Evolutionary conservation across 140 eudicot genomes (phyloP).

Genomic region (Ambrosia hybrid): DNA sequence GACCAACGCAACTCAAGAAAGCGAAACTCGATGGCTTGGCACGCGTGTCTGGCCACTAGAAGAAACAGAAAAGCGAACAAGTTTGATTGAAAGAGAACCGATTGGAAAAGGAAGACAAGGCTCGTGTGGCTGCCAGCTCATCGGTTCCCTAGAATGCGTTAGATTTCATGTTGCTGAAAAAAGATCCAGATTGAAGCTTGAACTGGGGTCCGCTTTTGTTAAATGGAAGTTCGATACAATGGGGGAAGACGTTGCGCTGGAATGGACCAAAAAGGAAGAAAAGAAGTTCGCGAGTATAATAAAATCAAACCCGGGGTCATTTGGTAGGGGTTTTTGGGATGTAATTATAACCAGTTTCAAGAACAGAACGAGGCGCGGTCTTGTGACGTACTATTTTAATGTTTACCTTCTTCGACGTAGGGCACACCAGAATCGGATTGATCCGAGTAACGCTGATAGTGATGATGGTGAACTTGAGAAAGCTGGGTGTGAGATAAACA

Average conservation of each 20-base stretch:
- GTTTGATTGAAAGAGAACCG: conserved; percentile 64
- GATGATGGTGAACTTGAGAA: too few relatives aligned
- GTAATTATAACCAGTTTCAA: conserved; percentile 43
- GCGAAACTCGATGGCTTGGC: conserved; percentile 63
- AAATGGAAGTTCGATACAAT: conserved; percentile 58
- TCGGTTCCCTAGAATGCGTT: conserved; percentile 66
- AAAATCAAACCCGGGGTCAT: conserved; percentile 43
- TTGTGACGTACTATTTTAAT: conserved; percentile 55
- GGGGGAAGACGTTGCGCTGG: conserved; percentile 61
- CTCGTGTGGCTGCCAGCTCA: conserved; percentile 60
- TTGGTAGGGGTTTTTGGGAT: conserved; percentile 54
- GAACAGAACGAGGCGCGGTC: conserved; percentile 40
- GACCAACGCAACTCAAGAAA: conserved; percentile 37
- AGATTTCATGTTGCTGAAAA: conserved; percentile 59
- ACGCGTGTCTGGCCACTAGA: conserved; percentile 66
- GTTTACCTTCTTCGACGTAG: conserved; percentile 8
- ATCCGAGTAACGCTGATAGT: conserved; percentile 32
- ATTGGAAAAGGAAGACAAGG: conserved; percentile 70
- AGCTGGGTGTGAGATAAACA: too few relatives aligned
- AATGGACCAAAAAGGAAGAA: conserved; percentile 60
- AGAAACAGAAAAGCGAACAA: conserved; percentile 24
- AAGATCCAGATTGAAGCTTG: conserved; percentile 51
- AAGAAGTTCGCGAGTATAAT: conserved; percentile 42
- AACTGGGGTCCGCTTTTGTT: conserved; percentile 59
- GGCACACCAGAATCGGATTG: conserved; percentile 59